Evolutionary conservation across 345 rosid genomes (phyloP).

Genomic region (Eutrema heterophyllum): DNA sequence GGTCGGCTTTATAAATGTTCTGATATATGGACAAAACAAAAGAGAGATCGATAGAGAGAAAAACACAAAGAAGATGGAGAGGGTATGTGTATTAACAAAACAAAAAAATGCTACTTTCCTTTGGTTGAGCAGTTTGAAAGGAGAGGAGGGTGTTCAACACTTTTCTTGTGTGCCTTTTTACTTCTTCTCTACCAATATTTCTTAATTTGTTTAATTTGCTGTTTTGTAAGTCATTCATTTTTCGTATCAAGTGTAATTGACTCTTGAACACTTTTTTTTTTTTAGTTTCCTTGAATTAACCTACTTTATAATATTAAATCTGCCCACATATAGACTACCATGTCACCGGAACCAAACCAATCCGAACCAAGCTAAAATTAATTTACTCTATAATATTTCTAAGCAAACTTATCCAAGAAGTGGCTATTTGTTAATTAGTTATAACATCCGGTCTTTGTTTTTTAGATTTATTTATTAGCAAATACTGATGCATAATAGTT

Average conservation of each 20-base stretch:
- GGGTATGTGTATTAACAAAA: background rate
- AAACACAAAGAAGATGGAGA: constrained; percentile 44
- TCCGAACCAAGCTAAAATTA: background rate
- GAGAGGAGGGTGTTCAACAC: constrained; percentile 35
- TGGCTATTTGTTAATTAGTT: no score
- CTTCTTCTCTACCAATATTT: constrained; percentile 12
- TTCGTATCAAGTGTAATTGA: background rate
- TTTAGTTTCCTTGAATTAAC: background rate
- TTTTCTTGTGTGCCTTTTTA: constrained; percentile 37
- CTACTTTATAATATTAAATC: background rate
- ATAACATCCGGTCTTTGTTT: no score
- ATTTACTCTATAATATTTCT: no score
- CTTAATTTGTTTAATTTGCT: background rate
- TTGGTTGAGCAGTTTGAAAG: constrained; percentile 34
- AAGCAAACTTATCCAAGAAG: no score
- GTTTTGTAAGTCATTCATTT: constrained; percentile 9
- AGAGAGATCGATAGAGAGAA: background rate
- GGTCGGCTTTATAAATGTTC: constrained; percentile 4
- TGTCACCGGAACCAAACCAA: background rate
- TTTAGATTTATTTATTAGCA: no score
- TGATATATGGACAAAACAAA: background rate
- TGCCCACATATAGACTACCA: background rate
- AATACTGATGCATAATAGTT: no score
- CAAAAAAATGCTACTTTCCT: constrained; percentile 8
- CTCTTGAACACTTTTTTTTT: background rate